Base-by-base conservation (phyloP, 768 basidiomycete species). In the Kwoniella botswanensis region DNA sequence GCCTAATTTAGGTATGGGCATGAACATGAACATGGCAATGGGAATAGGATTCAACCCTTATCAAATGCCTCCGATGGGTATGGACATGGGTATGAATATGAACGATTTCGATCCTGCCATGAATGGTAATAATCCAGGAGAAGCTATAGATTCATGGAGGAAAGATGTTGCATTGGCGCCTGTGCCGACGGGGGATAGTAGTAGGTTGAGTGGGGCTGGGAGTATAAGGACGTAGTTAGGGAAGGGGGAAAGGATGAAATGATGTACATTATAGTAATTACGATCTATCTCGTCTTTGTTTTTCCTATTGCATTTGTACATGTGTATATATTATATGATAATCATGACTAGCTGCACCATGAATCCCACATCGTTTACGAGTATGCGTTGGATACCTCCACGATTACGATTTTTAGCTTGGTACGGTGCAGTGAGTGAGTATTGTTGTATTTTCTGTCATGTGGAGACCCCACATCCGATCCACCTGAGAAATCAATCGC, bases 131-230 rank as follows among this genome's bases (percentile, higher is more conserved):
- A 54, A 61, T 10, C 60, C 67, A 21, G 67, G 67, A 17, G 26
- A 68, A 26, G 68, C 72, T 43, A 79, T 79, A 54, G 79, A 80
- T 72, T 68, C 58, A 57, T 80, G 79, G 79, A 73, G 79, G 62
- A 67, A 76, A 55, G 76, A 76, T 57, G 79, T 80, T 29, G 71
- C 76, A 3, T 43, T 74, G 17, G 72, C 67, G 22, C 72, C 72
- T 41, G 70, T 61, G 0, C 66, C 55, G 17, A 71, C 52, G 41
- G 75, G 71, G 21, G 62, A 53, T 5, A 63, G 68, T 17, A 65
- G 29, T n/a, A 59, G 54, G 46, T 15, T 50, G 46, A 50, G 46
- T 50, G 46, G 46, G 46, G 18, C 15, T 50, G 46, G 46, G 46
- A 50, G 46, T 17, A 18, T 50, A 15, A 50, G 46, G 46, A 18